phyloP scores from a whole-genome alignment of 1,284 basidiomycete species.

The Rhodotorula sp. region DNA sequence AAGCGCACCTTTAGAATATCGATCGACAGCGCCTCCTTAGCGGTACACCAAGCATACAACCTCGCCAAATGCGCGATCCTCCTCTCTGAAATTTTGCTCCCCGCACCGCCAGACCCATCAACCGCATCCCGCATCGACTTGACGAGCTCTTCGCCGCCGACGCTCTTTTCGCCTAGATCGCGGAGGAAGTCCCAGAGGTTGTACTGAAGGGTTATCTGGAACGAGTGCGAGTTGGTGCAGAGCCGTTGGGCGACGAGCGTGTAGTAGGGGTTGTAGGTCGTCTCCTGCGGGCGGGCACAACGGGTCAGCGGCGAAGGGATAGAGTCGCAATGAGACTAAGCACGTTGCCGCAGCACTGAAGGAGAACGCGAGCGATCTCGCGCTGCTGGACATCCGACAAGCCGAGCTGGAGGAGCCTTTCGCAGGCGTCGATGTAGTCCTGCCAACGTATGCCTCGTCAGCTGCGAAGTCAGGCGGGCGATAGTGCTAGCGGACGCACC shows the following conservation, averaged over 20 bases:
- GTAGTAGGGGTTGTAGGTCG: constrained; percentile 93
- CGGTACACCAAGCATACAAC: constrained; percentile 80
- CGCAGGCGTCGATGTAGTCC: constrained; percentile 93
- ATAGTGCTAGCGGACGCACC: no score
- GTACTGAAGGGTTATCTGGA: constrained; percentile 91
- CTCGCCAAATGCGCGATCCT: constrained; percentile 65
- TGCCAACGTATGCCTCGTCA: constrained; percentile 45
- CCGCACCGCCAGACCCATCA: constrained; percentile 37
- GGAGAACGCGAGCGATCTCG: constrained; percentile 84
- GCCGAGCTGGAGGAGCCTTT: constrained; percentile 75
- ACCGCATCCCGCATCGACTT: constrained; percentile 60
- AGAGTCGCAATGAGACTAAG: constrained; percentile 41
- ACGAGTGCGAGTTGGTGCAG: constrained; percentile 55
- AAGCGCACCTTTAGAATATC: constrained; percentile 72
- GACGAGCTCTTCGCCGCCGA: constrained; percentile 75
- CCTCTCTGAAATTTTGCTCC: constrained; percentile 60
- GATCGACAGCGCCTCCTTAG: constrained; percentile 67
- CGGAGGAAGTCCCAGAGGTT: constrained; percentile 96
- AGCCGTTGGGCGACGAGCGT: constrained; percentile 74
- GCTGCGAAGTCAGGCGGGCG: no score
- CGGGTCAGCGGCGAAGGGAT: background rate
- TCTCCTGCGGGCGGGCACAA: constrained; percentile 62
- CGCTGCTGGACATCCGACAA: constrained; percentile 88
- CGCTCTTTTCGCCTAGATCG: constrained; percentile 76
- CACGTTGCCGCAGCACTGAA: constrained; percentile 92